Conservation (phyloP, 2,329 filamentous ascomycete genomes). For the Colletotrichum simmondsii region DNA sequence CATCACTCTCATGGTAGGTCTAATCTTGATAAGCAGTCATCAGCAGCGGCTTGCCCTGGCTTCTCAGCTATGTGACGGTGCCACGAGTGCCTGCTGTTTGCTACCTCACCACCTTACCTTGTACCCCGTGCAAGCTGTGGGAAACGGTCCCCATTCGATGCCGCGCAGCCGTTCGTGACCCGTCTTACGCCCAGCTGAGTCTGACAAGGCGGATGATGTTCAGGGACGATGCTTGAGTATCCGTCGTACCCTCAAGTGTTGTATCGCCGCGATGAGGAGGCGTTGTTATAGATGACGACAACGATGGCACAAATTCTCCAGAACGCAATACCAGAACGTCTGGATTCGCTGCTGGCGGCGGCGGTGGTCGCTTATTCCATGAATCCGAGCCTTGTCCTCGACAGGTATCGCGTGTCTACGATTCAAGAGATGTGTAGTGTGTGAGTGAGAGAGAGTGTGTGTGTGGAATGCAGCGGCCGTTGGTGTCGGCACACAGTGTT, state of each 20-base stretch:
- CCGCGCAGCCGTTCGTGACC: background rate
- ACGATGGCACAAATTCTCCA: background rate
- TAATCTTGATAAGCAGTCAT: no score
- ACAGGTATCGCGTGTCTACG: background rate
- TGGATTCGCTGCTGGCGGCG: background rate
- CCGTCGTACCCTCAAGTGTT: background rate
- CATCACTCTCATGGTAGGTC: no score
- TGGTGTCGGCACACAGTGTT: conserved; percentile 11
- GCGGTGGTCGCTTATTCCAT: conserved; percentile 2
- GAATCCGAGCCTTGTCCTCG: conserved; percentile 1
- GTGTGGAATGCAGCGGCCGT: background rate
- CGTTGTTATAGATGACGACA: background rate
- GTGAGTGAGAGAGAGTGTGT: background rate
- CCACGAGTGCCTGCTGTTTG: background rate
- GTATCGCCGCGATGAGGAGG: background rate
- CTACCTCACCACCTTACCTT: background rate
- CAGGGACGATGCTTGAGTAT: background rate
- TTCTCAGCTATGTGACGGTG: background rate
- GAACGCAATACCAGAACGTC: background rate
- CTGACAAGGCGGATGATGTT: conserved; percentile 2
- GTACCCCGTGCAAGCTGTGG: background rate
- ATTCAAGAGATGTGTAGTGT: background rate
- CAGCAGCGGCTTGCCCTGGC: background rate
- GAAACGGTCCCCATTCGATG: background rate
- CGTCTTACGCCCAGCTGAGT: background rate